Base-by-base conservation (phyloP, 1,139 yeast genomes). In the Magnusiomyces ingens region DNA sequence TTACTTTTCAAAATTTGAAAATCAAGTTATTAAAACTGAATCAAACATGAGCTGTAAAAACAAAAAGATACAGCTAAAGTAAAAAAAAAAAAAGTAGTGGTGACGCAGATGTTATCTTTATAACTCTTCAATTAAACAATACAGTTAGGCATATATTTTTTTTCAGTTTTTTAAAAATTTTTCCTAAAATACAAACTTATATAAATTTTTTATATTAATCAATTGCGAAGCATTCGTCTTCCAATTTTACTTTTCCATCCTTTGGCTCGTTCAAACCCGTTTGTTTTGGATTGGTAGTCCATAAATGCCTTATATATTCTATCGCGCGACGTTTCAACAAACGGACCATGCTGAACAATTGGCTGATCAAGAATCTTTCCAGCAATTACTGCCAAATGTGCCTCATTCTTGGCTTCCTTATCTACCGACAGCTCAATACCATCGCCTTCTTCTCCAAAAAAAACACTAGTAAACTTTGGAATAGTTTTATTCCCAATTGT, bases 331-430 rank as follows among this genome's bases (percentile, higher is more conserved):
- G 80, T 76, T 52, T 84, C 89, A n/a, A 83, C 91, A 66, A 85
- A 86, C 26, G 94, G 94, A 19, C 95, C 95, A 62, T 85, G 82
- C 66, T 86, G 94, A 29, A 85, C 84, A 49, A 83, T 75, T 19
- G 78, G 76, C 68, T 86, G 95, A 59, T 85, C 78, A 56, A 86
- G 71, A 45, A 77, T 76, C 64, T 84, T 70, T 49, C 95, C 95
- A 46, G 89, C 93, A 58, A 86, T 72, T 21, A 87, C n/a, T 1
- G 41, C 44, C 37, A 55, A 47, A 10, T 48, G 21, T 8, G 53
- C 48, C 1, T 37, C 29, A 2, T 21, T 42, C 10, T 57, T 58
- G 17, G 53, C 55, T 5, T 55, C 52, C 32, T 64, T 66, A 12
- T 62, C 62, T 2, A 65, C 67, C 29, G 56, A 52, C 41, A 64